Base-by-base conservation (phyloP, 495 filamentous ascomycete species). In the Platismatia glauca region DNA sequence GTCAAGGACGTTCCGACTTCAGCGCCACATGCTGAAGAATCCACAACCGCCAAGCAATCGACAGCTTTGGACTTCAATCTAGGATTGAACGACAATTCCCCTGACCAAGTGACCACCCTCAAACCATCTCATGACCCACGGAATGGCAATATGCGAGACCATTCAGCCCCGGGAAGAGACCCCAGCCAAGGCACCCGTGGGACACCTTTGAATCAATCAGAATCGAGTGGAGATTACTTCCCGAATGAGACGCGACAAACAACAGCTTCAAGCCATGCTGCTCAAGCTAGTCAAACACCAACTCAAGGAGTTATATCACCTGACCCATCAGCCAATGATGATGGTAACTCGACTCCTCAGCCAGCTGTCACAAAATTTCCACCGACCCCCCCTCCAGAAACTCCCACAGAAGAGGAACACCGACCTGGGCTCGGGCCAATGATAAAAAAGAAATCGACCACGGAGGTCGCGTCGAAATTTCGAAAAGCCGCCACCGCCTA, bases 401-500 rank as follows among this genome's bases (percentile, higher is more conserved):
- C 59, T 48, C 59, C 75, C 7, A 74, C 75, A 33, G 76, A 75
- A 33, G 81, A 81, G 48, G 72, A 70, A 33, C 79, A 84, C 66
- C 82, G 89, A 24, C 91, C 91, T 35, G 91, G 91, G 2, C 82
- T 96, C 27, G 90, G 89, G 0, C 90, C 91, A 43, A 96, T 95
- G 91, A 86, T 96, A 61, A 94, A 92, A 73, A 86, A 92, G 61
- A 83, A 82, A 67, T 86, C 85, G 0, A 80, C 73, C 55, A 81
- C 77, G 37, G 88, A 94, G 50, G 79, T 94, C 67, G 89, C 88
- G 33, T 85, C 84, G 39, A 78, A 83, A n/a, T 85, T 97, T 64
- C 86, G 87, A 68, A 91, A 91, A 71, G 91, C 91, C 39, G 91
- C 94, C 16, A 85, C 81, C 38, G 85, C 90, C n/a, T 86, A 89